Base-by-base conservation (phyloP, 768 basidiomycete species). In the Tremella fuciformis region DNA sequence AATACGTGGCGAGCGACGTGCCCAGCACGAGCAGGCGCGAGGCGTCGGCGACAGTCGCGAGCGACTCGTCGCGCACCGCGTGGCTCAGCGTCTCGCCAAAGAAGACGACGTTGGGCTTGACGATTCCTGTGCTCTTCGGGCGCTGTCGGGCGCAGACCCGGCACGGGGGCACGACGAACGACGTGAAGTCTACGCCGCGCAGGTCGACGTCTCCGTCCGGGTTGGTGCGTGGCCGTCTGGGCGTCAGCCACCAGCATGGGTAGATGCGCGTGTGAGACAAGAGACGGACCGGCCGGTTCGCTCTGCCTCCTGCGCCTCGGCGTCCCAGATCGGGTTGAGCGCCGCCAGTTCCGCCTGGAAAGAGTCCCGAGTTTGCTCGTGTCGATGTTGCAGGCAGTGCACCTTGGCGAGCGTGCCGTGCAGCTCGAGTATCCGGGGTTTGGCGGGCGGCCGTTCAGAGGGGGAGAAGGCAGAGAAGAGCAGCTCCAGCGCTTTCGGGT, bases 201-300 rank as follows among this genome's bases (percentile, higher is more conserved):
- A 93, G 76, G 11, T 85, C 90, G 66, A 93, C 92, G 79, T 96
- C 92, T 74, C 92, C 92, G 65, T 94, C 92, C 11, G 92, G 92
- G 74, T 94, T 94, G 22, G 88, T 93, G 58, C 89, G 82, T 1
- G 83, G 86, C 55, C 83, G 58, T 57, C 49, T 87, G 42, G 16
- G 42, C 42, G n/a, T 46, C 42, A 46, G n/a, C 22, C 42, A 46
- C 42, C 11, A 41, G 39, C 13, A 41, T 41, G 39, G 39, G 39
- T 11, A 41, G 39, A 41, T 11, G 39, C 11, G 39, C 39, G 39
- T 11, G 11, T 11, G 24, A 51, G 50, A 52, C 6, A 24, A 53
- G 2, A 40, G 29, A 24, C 67, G 59, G 44, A 68, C 55, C 51
- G 52, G 4, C 75, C 75, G 2, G 70, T 71, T 42, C 69, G 44